Conservation (phyloP, 1,284 basidiomycete species). For the Tausonia pullulans region DNA sequence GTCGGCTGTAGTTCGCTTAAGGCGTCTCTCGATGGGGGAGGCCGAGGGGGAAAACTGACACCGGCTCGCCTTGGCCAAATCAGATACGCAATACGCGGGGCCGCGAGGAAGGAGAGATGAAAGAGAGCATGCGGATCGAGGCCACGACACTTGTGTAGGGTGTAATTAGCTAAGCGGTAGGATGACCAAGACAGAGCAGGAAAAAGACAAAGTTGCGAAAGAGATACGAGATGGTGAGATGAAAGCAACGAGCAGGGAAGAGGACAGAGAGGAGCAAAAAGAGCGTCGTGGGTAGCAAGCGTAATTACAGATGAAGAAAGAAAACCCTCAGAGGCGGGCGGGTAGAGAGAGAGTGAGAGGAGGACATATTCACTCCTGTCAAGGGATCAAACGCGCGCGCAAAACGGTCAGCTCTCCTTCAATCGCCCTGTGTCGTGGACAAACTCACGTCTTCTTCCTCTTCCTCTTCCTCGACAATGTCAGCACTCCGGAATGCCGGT, state of each 20-base stretch:
- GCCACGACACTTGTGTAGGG: no score
- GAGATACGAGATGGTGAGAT: background rate
- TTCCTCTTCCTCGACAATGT: slow-evolving; percentile 1
- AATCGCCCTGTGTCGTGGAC: background rate
- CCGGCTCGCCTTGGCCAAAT: no score
- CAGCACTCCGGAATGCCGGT: background rate
- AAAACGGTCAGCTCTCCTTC: background rate
- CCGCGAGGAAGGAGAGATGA: no score
- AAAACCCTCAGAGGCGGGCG: background rate
- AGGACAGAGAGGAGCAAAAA: background rate
- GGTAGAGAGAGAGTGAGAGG: background rate
- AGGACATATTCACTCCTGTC: slow-evolving; percentile 4
- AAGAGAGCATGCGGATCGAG: no score
- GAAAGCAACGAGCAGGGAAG: background rate
- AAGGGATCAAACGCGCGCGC: background rate
- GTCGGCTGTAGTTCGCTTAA: no score
- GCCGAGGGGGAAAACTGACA: no score
- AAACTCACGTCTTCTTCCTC: slow-evolving; percentile 1
- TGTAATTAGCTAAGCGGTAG: no score
- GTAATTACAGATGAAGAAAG: background rate
- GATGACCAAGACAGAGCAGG: no score
- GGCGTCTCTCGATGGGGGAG: no score
- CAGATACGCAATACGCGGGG: no score
- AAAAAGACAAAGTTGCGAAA: no score
- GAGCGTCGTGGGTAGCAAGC: no score